Conservation (phyloP, 2,329 filamentous ascomycete species). For the Aspergillus glaucus region DNA sequence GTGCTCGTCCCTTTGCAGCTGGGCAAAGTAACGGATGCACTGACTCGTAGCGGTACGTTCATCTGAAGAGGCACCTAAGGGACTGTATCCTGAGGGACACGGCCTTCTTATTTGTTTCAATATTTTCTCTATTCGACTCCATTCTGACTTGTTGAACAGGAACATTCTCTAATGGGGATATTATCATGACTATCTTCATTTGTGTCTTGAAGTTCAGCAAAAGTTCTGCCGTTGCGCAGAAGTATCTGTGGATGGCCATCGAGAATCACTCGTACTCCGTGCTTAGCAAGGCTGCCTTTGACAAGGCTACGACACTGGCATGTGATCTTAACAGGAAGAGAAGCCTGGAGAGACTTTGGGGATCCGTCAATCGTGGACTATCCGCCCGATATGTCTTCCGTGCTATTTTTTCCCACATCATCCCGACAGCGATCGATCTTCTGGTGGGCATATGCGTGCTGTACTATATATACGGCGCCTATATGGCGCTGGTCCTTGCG, state of each 20-base stretch:
- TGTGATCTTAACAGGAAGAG: constrained; percentile 66
- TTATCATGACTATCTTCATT: constrained; percentile 47
- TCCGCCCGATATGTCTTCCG: constrained; percentile 56
- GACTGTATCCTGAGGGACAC: neutral
- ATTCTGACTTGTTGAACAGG: constrained; percentile 8
- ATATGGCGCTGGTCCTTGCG: constrained; percentile 49
- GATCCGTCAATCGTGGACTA: constrained; percentile 58
- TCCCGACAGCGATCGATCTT: constrained; percentile 59
- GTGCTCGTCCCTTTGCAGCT: constrained; percentile 75
- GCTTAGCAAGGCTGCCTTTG: constrained; percentile 57
- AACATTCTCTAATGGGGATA: constrained; percentile 47
- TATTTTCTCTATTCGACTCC: neutral
- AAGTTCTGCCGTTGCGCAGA: constrained; percentile 46
- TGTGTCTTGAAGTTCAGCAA: constrained; percentile 47
- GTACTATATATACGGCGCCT: constrained; percentile 57
- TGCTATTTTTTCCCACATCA: constrained; percentile 52
- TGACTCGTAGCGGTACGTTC: constrained; percentile 46
- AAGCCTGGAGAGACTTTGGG: constrained; percentile 58
- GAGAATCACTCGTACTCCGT: constrained; percentile 53
- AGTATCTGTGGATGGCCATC: constrained; percentile 50
- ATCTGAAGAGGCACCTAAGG: constrained; percentile 5
- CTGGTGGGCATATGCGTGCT: constrained; percentile 56
- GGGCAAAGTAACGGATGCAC: constrained; percentile 67
- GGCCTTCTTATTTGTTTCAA: neutral
- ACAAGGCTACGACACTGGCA: constrained; percentile 62